Conservation (phyloP, 2,329 filamentous ascomycete species). For the Phialophora chinensis region DNA sequence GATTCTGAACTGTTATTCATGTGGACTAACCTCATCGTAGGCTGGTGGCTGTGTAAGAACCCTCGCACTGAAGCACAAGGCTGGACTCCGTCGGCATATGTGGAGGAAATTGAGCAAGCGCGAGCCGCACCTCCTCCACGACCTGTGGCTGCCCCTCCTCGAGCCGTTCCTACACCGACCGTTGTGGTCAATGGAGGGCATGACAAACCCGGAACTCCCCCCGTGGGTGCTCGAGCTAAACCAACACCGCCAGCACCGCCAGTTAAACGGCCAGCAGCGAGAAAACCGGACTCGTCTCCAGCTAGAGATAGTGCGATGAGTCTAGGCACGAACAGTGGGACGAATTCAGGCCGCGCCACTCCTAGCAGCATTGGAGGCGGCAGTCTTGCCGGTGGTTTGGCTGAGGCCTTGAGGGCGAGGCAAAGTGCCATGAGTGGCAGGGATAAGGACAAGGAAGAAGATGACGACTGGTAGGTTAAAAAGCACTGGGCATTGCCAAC, state of each 20-base stretch:
- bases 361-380: slow-evolving; percentile 63
- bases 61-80: slow-evolving; percentile 72
- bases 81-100: slow-evolving; percentile 93
- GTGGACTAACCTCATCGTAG: slow-evolving; percentile 54
- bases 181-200: slow-evolving; percentile 34
- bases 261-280: slow-evolving; percentile 75
- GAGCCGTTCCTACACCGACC: slow-evolving; percentile 67
- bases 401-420: slow-evolving; percentile 76
- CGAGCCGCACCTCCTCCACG: slow-evolving; percentile 64
- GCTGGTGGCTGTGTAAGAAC: slow-evolving; percentile 94
- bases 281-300: slow-evolving; percentile 71
- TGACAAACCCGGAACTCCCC: slow-evolving; percentile 7
- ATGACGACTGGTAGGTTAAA: slow-evolving; percentile 70
- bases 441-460: slow-evolving; percentile 65
- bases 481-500: not conserved
- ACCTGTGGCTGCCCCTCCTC: slow-evolving; percentile 53
- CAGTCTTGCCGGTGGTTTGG: slow-evolving; percentile 74
- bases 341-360: slow-evolving; percentile 72
- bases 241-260: slow-evolving; percentile 78
- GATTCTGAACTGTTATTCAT: slow-evolving; percentile 1
- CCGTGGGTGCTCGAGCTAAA: slow-evolving; percentile 45
- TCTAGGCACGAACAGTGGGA: slow-evolving; percentile 55
- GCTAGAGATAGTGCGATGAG: slow-evolving; percentile 66
- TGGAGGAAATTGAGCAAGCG: slow-evolving; percentile 74
- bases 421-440: slow-evolving; percentile 72